Evolutionary conservation across 345 rosid genomes (phyloP), one percentile per base, ranked within the genome.

Genomic region (Anastatica hierochuntica): DNA sequence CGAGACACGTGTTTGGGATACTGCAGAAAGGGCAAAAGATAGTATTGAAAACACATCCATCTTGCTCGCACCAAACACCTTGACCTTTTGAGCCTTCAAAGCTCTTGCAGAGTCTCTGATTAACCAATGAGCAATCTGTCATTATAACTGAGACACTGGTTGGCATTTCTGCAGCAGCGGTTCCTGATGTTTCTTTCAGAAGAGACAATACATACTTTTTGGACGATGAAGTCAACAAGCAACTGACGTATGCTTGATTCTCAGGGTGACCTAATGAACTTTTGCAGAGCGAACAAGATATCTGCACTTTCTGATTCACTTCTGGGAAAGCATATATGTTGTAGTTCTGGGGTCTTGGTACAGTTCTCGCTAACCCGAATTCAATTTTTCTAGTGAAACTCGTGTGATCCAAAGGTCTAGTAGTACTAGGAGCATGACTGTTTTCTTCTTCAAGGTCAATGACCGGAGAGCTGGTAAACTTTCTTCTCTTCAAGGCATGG

Each of bases 11-110:
- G 64, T 57, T 56, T 15, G 80, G 76, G 51, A 35, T 43, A 43
- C 53, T 76, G 66, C 98, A 90, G 76, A 77, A 90, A 42, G 98
- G 92, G 63, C 98, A 87, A 56, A 55, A 76, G 43, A 86, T 67
- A 27, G 76, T 75, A 54, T 67, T 79, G 78, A 76, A 90, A 53
- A 87, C 96, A 67, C 96, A 90, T 14, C 96, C 96, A 71, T 90
- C 98, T 74, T 87, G 79, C 69, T 82, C 69, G 31, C 72, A 70
- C 98, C 95, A 90, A 53, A 81, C 62, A 46, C 70, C 74, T 18
- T 50, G 64, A 46, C 70, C 74, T 24, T 50, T 56, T 23, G 60
- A 58, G 61, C 71, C 77, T 59, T 49, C 68, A 61, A 33, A 18
- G 35, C 56, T 74, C 43, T 35, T 58, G 66, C 55, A 64, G 39